Evolutionary conservation across 179 eudicot species (phyloP), one percentile per base, ranked within the genome.

Genomic region (Gypsophila paniculata): DNA sequence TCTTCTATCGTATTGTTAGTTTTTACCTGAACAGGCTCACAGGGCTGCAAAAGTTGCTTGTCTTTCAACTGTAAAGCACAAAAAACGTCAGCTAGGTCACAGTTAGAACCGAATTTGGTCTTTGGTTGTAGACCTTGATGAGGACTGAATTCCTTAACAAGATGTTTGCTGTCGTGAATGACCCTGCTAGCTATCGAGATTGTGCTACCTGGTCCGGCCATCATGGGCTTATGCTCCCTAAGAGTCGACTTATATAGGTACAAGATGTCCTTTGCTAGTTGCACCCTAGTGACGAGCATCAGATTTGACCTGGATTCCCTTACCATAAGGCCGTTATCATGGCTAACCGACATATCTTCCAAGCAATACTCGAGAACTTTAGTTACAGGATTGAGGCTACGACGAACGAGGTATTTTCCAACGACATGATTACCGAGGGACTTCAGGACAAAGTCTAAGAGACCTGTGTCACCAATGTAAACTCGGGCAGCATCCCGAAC

Each of bases 401-500:
- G 87, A 1, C 92, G 87, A 34, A 94, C 97, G 70, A 94, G 81
- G 78, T 91, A 94, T 49, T 87, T 90, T 13, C 97, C 99, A 2
- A 94, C 96, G 6, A 90, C 82, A 70, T 92, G 99, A 44, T 94
- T 94, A 39, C 99, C 97, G 34, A 94, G 84, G 5, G 96, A 91
- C 75, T 94, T 94, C 53, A 94, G 82, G 72, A 94, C 99, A 22
- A 94, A 94, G 82, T 94, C 99, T 19, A 94, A 61, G 60, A 94
- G 74, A 0, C 99, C 97, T 0, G 96, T 94, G 82, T 94, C 99
- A 11, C 97, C 99, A 58, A 94, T 89, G 68, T 91, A 87, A 39
- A 83, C 85, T 22, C 99, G 87, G 18, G 99, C 97, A 34, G 89
- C 85, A 67, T 94, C 99, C 11, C 99, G 57, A 6, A 94, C 96